Conservation (phyloP, 2,329 filamentous ascomycete genomes). For the Elsinoe arachidis region DNA sequence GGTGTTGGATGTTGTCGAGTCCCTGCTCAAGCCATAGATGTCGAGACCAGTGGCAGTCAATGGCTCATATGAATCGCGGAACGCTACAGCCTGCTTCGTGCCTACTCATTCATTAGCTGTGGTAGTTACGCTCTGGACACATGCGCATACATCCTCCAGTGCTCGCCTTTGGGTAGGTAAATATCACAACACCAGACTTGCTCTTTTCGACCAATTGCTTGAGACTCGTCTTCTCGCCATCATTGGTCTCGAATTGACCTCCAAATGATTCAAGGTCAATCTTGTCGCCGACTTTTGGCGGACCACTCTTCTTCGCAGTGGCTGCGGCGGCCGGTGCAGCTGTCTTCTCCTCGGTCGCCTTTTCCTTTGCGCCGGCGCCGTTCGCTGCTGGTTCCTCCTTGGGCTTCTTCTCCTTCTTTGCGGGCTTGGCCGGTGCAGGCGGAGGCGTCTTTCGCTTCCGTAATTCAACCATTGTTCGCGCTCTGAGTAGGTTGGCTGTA, state of each 20-base stretch:
- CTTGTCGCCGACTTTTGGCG: constrained; percentile 41
- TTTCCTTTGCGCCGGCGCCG: constrained; percentile 25
- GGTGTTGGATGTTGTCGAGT: constrained; percentile 84
- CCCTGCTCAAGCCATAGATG: constrained; percentile 83
- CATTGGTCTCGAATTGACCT: constrained; percentile 72
- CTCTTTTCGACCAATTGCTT: constrained; percentile 74
- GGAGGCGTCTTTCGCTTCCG: constrained; percentile 54
- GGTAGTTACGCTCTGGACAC: not conserved
- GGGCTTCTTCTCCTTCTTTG: constrained; percentile 39
- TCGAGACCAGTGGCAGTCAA: constrained; percentile 70
- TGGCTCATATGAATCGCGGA: constrained; percentile 73
- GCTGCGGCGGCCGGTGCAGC: constrained; percentile 12
- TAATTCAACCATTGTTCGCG: constrained; percentile 46
- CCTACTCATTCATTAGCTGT: constrained; percentile 42
- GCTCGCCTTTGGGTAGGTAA: constrained; percentile 91
- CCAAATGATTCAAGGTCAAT: constrained; percentile 49
- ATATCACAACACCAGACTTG: constrained; percentile 77
- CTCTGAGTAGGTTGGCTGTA: not conserved
- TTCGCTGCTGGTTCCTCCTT: constrained; percentile 20
- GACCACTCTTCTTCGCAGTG: constrained; percentile 15
- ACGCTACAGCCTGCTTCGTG: constrained; percentile 86
- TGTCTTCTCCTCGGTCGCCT: constrained; percentile 20
- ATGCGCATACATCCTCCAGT: constrained; percentile 78
- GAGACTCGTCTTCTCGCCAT: constrained; percentile 70
- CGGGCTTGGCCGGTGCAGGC: constrained; percentile 38